Evolutionary conservation across 805 yeast genomes (phyloP), one percentile per base, ranked within the genome.

Genomic region (Zygoascus biomembranicola): DNA sequence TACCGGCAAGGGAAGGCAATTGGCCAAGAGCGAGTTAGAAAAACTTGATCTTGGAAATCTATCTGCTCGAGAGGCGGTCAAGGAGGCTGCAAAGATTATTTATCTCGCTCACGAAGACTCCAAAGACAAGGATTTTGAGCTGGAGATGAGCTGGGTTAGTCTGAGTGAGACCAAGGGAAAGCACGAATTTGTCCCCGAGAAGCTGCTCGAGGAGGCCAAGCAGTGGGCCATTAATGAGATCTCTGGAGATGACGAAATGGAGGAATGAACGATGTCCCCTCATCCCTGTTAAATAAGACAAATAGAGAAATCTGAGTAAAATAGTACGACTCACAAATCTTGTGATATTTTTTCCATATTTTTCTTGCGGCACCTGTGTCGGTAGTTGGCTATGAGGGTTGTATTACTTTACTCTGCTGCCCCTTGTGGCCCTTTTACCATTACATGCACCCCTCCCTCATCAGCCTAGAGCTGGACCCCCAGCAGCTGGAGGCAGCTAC

Each of bases 1-100:
- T 16, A 82, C 97, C 3, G 99, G 99, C 59, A 94, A 92, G 69
- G 99, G 99, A 48, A 82, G 98, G 70, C 99, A 94, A 71, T 81
- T 88, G n/a, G 99, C 99, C 49, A 92, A 92, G 72, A 86, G 92
- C 31, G 99, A 94, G 72, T 78, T 94, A 61, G 99, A 94, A 71
- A 94, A 94, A 70, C 75, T 94, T 55, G 85, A 88, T 60, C 74
- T 82, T 57, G 83, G 82, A 52, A 79, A 77, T 59, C 72, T 95
- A 60, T 73, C 83, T 8, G 87, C 84, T 3, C 79, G 72, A 61
- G 95, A 90, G 19, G 99, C 96, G 4, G 85, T 94, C 41, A 90
- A 87, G 63, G 86, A 87, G 66, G 98, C 97, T 32, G 98, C 98
- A 5, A 85, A 85, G 69, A 90, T 94, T 66, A 86, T 94, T 64